Conservation (phyloP, 164 flowering plant species). For the Protea cynaroides region DNA sequence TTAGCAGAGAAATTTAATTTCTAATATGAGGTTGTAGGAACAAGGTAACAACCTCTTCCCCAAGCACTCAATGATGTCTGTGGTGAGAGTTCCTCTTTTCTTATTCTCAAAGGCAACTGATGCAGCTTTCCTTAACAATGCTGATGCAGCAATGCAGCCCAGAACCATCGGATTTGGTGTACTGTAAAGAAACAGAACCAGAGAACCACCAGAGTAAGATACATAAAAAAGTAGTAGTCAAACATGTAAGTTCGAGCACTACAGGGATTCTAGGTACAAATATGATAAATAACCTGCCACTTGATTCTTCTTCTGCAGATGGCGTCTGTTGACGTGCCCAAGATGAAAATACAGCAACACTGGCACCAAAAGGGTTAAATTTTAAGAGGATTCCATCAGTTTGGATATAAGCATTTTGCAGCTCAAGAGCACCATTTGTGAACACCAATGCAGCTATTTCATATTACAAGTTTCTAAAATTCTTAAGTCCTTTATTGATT, state of each 20-base stretch:
- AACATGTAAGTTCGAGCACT: neutral
- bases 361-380: constrained; percentile 22
- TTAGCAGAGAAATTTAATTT: neutral
- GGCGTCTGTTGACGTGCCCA: constrained; percentile 62
- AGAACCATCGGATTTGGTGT: constrained; percentile 54
- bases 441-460: neutral
- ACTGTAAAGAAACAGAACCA: constrained; percentile 14
- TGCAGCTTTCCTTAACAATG: constrained; percentile 78
- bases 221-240: neutral
- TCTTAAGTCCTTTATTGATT: no score
- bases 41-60: constrained; percentile 54
- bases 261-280: neutral
- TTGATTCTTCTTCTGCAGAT: constrained; percentile 22
- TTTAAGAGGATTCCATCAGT: constrained; percentile 6
- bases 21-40: neutral
- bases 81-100: constrained; percentile 78
- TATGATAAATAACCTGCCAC: constrained; percentile 27
- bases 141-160: constrained; percentile 90
- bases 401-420: neutral
- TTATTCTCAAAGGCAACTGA: constrained; percentile 66
- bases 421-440: neutral
- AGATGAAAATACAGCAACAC: constrained; percentile 82
- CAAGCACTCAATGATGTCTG: constrained; percentile 80
- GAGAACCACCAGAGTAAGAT: neutral
- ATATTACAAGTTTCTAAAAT: no score